Evolutionary conservation across 2,329 filamentous ascomycete genomes (phyloP).

Genomic region (Endocalyx cinctus): DNA sequence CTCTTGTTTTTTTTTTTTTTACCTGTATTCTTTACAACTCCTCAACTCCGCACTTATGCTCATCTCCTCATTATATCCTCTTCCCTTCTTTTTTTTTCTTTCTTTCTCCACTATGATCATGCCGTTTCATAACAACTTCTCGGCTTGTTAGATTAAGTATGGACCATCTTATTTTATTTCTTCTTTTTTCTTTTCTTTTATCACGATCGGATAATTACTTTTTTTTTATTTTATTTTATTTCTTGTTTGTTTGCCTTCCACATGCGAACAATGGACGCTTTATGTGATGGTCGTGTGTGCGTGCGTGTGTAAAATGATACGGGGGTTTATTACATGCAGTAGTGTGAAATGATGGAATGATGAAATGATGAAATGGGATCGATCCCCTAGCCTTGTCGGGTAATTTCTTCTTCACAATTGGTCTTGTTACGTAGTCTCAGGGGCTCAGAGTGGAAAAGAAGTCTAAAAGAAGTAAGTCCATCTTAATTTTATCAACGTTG

Average conservation of each 20-base stretch:
- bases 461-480: slow-evolving; percentile 28
- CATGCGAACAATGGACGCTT: slow-evolving; percentile 1
- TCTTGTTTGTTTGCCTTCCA: slow-evolving; percentile 3
- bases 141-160: too few relatives aligned
- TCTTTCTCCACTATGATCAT: too few relatives aligned
- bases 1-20: too few relatives aligned
- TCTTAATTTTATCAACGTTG: slow-evolving; percentile 26
- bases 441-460: slow-evolving; percentile 23
- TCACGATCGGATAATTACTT: slow-evolving; percentile 2
- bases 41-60: too few relatives aligned
- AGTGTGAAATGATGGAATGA: slow-evolving; percentile 4
- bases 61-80: too few relatives aligned
- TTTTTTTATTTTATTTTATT: too few relatives aligned
- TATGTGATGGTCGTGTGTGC: slow-evolving; percentile 1
- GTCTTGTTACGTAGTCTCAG: slow-evolving; percentile 10
- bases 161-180: background rate
- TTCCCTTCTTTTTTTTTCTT: too few relatives aligned
- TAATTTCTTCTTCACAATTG: slow-evolving; percentile 20
- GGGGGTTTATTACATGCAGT: slow-evolving; percentile 1
- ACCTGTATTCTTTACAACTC: slow-evolving; percentile 7
- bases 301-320: slow-evolving; percentile 1
- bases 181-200: background rate
- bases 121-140: too few relatives aligned
- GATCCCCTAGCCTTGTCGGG: slow-evolving; percentile 22
- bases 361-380: too few relatives aligned